Conservation (phyloP, 2,329 filamentous ascomycete species). For the Pseudogymnoascus sp. region DNA sequence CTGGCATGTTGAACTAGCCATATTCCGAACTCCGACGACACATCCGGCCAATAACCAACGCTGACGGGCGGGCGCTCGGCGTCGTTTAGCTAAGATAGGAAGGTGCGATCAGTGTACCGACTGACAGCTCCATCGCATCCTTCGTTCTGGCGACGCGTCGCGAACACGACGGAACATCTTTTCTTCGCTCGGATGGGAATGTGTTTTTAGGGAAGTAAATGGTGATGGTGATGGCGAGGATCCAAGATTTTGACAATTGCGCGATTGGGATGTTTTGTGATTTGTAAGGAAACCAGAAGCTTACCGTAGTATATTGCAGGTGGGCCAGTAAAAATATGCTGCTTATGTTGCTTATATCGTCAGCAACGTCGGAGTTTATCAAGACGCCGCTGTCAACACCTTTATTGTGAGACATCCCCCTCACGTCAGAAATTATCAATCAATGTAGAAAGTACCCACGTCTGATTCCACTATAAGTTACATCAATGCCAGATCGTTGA, state of each 20-base stretch:
- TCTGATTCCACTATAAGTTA: background rate
- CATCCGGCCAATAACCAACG: background rate
- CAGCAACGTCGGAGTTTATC: background rate
- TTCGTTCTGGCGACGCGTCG: background rate
- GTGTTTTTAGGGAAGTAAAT: background rate
- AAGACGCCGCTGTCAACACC: background rate
- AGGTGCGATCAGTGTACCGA: background rate
- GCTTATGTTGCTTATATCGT: conserved; percentile 2
- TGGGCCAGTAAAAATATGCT: background rate
- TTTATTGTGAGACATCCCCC: background rate
- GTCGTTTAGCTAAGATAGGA: conserved; percentile 1
- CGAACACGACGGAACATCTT: background rate
- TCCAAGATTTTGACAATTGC: background rate
- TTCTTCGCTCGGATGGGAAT: background rate
- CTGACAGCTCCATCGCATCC: background rate
- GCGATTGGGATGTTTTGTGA: background rate
- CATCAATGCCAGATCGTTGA: background rate
- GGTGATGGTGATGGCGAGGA: too few relatives aligned
- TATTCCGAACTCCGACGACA: background rate
- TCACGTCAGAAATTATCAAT: background rate
- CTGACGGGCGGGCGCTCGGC: background rate
- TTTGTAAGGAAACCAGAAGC: conserved; percentile 2
- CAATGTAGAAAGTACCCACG: background rate
- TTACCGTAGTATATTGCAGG: background rate
- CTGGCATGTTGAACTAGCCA: background rate